A percentile compares a stretch with the other conserved stretches of the same genome.
Conservation (phyloP, 2,329 filamentous ascomycete species). For the Alternaria triticina region DNA sequence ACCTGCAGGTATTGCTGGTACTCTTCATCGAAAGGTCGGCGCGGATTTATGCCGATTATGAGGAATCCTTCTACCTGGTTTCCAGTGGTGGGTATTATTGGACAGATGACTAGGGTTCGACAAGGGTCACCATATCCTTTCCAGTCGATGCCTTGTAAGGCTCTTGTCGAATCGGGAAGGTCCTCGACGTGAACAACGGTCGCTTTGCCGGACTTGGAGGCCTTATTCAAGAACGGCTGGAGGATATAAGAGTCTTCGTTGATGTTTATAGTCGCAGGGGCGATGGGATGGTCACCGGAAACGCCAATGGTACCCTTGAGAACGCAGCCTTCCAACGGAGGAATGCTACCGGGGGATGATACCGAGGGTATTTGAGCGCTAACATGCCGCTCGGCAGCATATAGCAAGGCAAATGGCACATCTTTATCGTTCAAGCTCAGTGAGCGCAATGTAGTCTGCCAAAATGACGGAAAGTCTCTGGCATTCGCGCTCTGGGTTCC, state of each 20-base stretch:
- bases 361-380: slow-evolving; percentile 21
- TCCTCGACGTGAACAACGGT: slow-evolving; percentile 39
- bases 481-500: slow-evolving; percentile 74
- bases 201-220: slow-evolving; percentile 35
- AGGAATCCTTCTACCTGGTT: slow-evolving; percentile 49
- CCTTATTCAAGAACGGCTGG: slow-evolving; percentile 33
- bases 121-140: slow-evolving; percentile 47
- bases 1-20: slow-evolving; percentile 49
- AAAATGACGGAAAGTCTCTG: slow-evolving; percentile 72
- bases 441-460: slow-evolving; percentile 69
- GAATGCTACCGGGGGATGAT: slow-evolving; percentile 20
- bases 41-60: slow-evolving; percentile 49
- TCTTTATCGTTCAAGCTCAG: slow-evolving; percentile 71
- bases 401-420: slow-evolving; percentile 35
- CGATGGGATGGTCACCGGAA: slow-evolving; percentile 28
- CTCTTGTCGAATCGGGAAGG: slow-evolving; percentile 29
- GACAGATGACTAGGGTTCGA: slow-evolving; percentile 42
- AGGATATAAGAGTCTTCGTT: slow-evolving; percentile 25
- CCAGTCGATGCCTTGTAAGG: slow-evolving; percentile 38
- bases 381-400: slow-evolving; percentile 24
- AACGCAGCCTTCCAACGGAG: slow-evolving; percentile 19
- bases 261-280: slow-evolving; percentile 34
- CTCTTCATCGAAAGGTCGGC: slow-evolving; percentile 46
- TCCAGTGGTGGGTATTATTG: slow-evolving; percentile 45
- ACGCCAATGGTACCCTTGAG: slow-evolving; percentile 37